Conservation (phyloP, 208 protist genomes). For the Lotmaria passim region DNA sequence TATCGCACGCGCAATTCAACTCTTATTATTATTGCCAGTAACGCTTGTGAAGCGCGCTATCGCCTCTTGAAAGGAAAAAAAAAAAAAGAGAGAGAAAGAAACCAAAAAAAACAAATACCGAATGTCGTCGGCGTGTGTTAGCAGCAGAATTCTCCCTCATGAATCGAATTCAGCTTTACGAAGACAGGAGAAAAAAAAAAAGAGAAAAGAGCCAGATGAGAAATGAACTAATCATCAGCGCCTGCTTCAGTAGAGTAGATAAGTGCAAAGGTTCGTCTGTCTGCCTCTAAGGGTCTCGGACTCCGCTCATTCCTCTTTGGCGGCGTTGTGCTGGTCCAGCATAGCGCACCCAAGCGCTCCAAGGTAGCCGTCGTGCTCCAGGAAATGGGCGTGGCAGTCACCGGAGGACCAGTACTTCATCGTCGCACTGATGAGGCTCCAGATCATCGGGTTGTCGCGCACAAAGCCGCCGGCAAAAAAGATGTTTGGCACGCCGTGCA, state of each 20-base stretch:
- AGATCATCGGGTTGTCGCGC: slow-evolving; percentile 92
- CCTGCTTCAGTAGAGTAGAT: too few species aligned
- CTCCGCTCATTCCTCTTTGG: background rate
- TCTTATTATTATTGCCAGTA: too few species aligned
- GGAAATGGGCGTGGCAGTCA: slow-evolving; percentile 91
- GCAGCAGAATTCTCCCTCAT: background rate
- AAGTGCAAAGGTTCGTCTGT: too few species aligned
- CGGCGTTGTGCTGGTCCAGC: slow-evolving; percentile 22
- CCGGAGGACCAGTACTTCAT: slow-evolving; percentile 96
- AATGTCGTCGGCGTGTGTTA: too few species aligned
- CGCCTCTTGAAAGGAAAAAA: background rate
- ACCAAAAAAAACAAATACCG: background rate
- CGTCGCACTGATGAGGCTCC: slow-evolving; percentile 87
- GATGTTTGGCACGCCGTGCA: slow-evolving; percentile 92
- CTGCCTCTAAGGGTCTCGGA: too few species aligned
- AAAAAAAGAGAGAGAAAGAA: slow-evolving; percentile 4
- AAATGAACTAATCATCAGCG: too few species aligned
- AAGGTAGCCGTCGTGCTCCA: slow-evolving; percentile 97
- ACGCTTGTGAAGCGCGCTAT: too few species aligned
- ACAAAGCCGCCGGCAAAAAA: slow-evolving; percentile 97
- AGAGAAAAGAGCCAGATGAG: too few species aligned
- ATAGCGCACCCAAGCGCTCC: slow-evolving; percentile 91
- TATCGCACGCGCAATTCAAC: too few species aligned
- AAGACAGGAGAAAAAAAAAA: background rate
- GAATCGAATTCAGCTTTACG: background rate